Evolutionary conservation across 1,284 basidiomycete genomes (phyloP), one percentile per base, ranked within the genome.

Genomic region (Ustilago cynodontis): DNA sequence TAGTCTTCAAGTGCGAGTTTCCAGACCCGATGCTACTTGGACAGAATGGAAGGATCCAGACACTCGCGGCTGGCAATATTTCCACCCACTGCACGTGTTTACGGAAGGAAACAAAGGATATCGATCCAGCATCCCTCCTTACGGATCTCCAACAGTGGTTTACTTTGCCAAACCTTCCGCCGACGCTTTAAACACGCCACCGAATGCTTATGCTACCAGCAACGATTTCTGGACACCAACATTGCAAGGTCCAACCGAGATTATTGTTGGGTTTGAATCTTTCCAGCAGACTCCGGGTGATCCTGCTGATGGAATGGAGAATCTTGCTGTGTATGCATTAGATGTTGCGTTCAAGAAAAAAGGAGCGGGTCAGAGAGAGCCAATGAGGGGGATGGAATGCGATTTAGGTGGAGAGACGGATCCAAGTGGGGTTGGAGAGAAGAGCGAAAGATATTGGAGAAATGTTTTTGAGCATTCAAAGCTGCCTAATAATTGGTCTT

Each of bases 401-500:
- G 69, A 74, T 63, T 56, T 71, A 50, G 71, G 72, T 22, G 75
- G 73, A 20, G 71, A 70, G 0, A 53, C 72, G 24, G 72, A 73
- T 57, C 67, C 65, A 4, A 61, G 31, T 3, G 73, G 65, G 6
- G 61, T 54, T 13, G 43, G 29, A 7, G 58, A 69, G 20, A 35
- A 58, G 31, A 58, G 65, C 24, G 49, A 56, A 28, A 41, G 49
- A 2, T 62, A 64, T 20, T 70, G 76, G 77, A 59, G 62, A 6
- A 77, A 37, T 14, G 59, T 73, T 24, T 82, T 81, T 68, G 80
- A 83, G 65, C 80, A 82, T 59, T 60, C 61, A 60, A 79, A 81
- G 47, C 52, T 82, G 50, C 77, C 74, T 41, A 77, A 72, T 53
- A 61, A 61, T 37, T 70, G 69, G 66, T 41, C 72, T 20, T 18